Conservation (phyloP, 257 asterid genomes). For the Cynanchum wilfordii region DNA sequence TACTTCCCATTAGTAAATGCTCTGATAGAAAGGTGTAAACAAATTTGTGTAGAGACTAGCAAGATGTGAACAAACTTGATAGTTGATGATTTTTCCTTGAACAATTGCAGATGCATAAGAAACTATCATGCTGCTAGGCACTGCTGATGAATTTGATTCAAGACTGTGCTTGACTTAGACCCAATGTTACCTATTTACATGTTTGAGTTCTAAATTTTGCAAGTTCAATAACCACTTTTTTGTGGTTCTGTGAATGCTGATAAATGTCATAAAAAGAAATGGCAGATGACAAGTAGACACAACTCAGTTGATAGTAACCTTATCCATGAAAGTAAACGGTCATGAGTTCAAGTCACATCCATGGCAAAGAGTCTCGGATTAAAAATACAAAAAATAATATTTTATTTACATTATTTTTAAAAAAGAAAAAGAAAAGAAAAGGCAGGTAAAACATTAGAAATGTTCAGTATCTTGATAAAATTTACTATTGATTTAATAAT, state of each 20-base stretch:
- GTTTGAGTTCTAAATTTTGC: background rate
- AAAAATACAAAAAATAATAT: no score
- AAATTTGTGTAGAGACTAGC: background rate
- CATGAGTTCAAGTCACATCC: no score
- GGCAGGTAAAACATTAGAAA: background rate
- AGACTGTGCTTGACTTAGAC: background rate
- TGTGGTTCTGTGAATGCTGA: background rate
- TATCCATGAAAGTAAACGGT: no score
- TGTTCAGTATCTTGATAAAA: background rate
- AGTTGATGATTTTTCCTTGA: background rate
- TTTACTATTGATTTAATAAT: background rate
- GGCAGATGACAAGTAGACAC: background rate
- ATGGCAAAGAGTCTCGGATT: no score
- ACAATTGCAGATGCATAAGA: background rate
- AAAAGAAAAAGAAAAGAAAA: no score
- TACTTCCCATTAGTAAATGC: background rate
- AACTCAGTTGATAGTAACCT: no score
- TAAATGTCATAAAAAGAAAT: background rate
- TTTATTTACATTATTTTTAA: no score
- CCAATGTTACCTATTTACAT: background rate
- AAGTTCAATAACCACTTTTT: background rate
- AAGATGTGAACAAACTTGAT: background rate
- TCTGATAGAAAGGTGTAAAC: background rate
- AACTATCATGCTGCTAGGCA: background rate
- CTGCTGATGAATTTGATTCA: background rate